Evolutionary conservation across 176 grass and related monocot genomes (phyloP).

Genomic region (Oryza meridionalis): DNA sequence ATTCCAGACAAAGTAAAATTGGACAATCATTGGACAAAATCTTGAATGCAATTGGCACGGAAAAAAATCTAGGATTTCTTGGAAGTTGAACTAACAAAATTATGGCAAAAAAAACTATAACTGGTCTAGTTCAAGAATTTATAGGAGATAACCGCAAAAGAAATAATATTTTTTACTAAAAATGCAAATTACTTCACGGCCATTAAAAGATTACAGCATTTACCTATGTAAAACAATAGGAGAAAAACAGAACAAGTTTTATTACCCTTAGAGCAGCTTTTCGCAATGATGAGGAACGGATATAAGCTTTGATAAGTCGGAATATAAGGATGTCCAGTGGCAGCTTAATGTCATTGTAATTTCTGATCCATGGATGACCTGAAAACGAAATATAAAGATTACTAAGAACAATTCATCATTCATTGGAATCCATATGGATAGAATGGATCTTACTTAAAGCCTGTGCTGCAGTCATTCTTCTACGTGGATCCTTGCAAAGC

Average conservation of each 20-base stretch:
- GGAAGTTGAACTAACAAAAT: constrained; percentile 4
- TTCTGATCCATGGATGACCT: constrained; percentile 96
- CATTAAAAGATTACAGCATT: neutral
- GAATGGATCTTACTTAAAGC: constrained; percentile 60
- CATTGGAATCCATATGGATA: neutral
- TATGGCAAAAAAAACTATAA: neutral
- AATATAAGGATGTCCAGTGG: constrained; percentile 78
- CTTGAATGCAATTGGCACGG: constrained; percentile 3
- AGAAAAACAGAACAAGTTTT: constrained; percentile 14
- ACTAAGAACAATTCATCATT: constrained; percentile 30
- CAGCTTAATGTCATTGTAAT: constrained; percentile 70
- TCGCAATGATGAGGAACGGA: constrained; percentile 70
- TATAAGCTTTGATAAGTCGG: constrained; percentile 77
- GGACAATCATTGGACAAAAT: constrained; percentile 4
- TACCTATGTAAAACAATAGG: constrained; percentile 19
- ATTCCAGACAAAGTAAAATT: constrained; percentile 30
- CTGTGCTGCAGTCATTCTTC: constrained; percentile 86
- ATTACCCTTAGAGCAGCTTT: constrained; percentile 77
- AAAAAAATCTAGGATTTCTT: neutral
- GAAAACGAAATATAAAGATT: constrained; percentile 33
- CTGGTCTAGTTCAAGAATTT: neutral
- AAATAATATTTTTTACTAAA: constrained; percentile 11
- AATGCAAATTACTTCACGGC: neutral
- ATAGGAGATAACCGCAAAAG: neutral
- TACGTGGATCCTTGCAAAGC: constrained; percentile 79